A percentile compares a stretch with the other conserved stretches of the same genome.
Evolutionary conservation across 768 basidiomycete species (phyloP).

Genomic region (Collybia nuda): DNA sequence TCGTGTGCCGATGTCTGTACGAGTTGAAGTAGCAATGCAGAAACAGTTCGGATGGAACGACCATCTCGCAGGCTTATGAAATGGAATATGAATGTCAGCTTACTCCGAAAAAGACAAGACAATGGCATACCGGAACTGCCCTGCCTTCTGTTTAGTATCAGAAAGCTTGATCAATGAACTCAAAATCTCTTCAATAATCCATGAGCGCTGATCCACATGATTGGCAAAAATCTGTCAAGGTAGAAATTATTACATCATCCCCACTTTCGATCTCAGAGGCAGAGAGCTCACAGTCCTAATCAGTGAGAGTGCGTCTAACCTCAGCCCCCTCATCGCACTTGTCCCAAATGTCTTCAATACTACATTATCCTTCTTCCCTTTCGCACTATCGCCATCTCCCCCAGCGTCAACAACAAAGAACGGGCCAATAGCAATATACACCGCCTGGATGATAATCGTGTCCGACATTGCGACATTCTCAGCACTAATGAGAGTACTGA

Average conservation of each 20-base stretch:
- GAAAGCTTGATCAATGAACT: slow-evolving; percentile 87
- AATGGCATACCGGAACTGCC: slow-evolving; percentile 74
- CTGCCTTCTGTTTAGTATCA: slow-evolving; percentile 86
- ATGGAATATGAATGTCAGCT: slow-evolving; percentile 1
- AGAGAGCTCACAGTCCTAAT: slow-evolving; percentile 72
- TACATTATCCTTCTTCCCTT: slow-evolving; percentile 56
- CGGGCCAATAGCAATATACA: slow-evolving; percentile 92
- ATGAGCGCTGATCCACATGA: slow-evolving; percentile 86
- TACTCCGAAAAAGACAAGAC: background rate
- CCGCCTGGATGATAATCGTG: slow-evolving; percentile 85
- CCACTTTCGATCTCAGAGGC: background rate
- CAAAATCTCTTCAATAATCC: slow-evolving; percentile 98
- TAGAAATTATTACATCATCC: background rate
- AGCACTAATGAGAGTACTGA: slow-evolving; percentile 72
- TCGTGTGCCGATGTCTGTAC: slow-evolving; percentile 94
- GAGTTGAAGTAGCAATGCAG: slow-evolving; percentile 91
- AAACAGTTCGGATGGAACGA: slow-evolving; percentile 88
- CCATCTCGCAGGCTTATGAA: slow-evolving; percentile 81
- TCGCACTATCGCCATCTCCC: slow-evolving; percentile 51
- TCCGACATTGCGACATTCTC: slow-evolving; percentile 84
- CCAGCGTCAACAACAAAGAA: slow-evolving; percentile 87
- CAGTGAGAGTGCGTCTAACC: slow-evolving; percentile 79
- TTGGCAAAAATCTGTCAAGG: slow-evolving; percentile 79
- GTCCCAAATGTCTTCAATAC: slow-evolving; percentile 71
- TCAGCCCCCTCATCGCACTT: slow-evolving; percentile 78